A percentile compares a stretch with the other conserved stretches of the same genome.
Conservation (phyloP, 2,329 filamentous ascomycete species). For the Neopestalotiopsis rosae region DNA sequence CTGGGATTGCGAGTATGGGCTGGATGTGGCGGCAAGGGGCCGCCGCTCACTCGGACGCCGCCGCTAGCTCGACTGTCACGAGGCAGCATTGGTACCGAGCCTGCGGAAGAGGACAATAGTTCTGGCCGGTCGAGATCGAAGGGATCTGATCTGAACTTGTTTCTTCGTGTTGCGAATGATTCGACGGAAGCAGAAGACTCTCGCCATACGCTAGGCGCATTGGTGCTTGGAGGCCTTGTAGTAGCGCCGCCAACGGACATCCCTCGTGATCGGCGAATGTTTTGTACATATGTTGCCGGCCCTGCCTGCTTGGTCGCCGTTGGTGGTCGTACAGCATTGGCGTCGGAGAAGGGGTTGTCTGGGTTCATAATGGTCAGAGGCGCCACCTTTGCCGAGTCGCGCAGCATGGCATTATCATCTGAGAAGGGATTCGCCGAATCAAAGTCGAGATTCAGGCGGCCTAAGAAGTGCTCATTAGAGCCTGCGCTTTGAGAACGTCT, state of each 20-base stretch:
- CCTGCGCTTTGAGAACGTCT: conserved; percentile 39
- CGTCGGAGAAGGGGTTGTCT: conserved; percentile 55
- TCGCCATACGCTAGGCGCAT: conserved; percentile 44
- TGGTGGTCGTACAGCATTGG: conserved; percentile 46
- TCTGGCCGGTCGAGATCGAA: conserved; percentile 67
- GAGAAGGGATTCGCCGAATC: conserved; percentile 51
- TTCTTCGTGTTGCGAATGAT: conserved; percentile 50
- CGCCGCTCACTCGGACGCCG: conserved; percentile 23
- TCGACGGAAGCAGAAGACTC: conserved; percentile 48
- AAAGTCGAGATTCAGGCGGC: conserved; percentile 44
- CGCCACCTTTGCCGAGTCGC: conserved; percentile 44
- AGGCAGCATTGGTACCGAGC: conserved; percentile 30
- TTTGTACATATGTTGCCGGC: conserved; percentile 50
- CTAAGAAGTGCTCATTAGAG: conserved; percentile 45
- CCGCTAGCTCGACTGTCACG: conserved; percentile 21
- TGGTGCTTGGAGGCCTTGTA: conserved; percentile 32
- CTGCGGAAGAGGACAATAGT: conserved; percentile 41
- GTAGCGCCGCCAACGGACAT: conserved; percentile 42
- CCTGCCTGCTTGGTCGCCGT: conserved; percentile 31
- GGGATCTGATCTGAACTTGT: conserved; percentile 67
- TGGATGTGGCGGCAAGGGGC: conserved; percentile 33
- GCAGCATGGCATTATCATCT: conserved; percentile 49
- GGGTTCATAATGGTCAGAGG: conserved; percentile 37
- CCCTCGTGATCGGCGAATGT: conserved; percentile 55
- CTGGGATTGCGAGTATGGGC: conserved; percentile 45